Evolutionary conservation across 441 rosid genomes (phyloP), one percentile per base, ranked within the genome.

Genomic region (Adansonia rubrostipa): DNA sequence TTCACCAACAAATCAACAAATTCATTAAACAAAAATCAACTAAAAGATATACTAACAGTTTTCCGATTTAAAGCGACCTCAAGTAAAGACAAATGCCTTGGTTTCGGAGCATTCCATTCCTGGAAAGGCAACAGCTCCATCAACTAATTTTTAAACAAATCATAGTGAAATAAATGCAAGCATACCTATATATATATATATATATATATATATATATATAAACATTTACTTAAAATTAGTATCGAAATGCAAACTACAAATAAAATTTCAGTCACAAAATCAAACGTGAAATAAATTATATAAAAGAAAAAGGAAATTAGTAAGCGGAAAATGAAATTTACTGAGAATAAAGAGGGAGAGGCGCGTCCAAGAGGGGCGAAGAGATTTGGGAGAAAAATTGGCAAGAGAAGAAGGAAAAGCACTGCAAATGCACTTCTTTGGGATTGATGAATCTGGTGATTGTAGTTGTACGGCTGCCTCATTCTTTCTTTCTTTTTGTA

Each of bases 61-160:
- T 85, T 88, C 71, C 89, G 89, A 77, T 80, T 63, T 50, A 93
- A 80, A 85, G 97, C 97, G 47, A 90, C 86, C 77, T 87, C 69
- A 4, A 96, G 85, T 40, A 96, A 83, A 53, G 90, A 82, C 82
- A 86, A 73, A 75, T 96, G 96, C 81, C 81, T 85, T 33, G 98
- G 97, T 80, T 88, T 87, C 22, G 98, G 98, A 9, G 98, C 93
- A 86, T 89, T 94, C 98, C 97, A 94, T 83, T 96, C 99, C 99
- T 96, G 85, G 85, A 84, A 79, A 79, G 60, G 51, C 28, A 73
- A 73, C 14, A 51, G 22, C 7, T 53, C 20, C 63, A 53, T 71
- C 63, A 71, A 33, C 57, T 10, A 44, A 56, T 56, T 56, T 33
- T 72, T 17, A 72, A 56, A 72, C 53, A 73, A 73, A 73, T 36